A percentile compares a stretch with the other conserved stretches of the same genome.
These are phyloP conservation scores for Pythium rhizo-oryzae DNA, from an alignment of 352 stramenopile species.

Conservation along the genomic window DNA sequence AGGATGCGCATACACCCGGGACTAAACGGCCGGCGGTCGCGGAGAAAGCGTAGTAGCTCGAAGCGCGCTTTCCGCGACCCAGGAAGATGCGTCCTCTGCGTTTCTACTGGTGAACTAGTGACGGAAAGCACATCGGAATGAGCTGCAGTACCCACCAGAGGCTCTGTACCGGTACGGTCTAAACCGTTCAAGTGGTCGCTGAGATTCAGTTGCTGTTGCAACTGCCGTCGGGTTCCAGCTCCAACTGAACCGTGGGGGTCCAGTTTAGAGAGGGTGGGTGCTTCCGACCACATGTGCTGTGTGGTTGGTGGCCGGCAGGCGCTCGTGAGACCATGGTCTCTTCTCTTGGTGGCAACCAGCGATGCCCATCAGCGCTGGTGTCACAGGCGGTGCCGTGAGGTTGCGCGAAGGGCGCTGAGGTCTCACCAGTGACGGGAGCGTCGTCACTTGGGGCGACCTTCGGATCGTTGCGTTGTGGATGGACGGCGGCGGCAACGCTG, in stretches of 20 bases:
- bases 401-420: conserved; percentile 13
- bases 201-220: background rate
- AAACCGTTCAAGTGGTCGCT: too few species aligned
- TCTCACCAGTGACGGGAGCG: conserved; percentile 13
- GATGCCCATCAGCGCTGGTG: background rate
- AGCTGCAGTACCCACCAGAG: too few species aligned
- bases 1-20: conserved; percentile 10
- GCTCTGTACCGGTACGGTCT: too few species aligned
- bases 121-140: too few species aligned
- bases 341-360: background rate
- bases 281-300: background rate
- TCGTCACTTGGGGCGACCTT: conserved; percentile 20
- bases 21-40: background rate
- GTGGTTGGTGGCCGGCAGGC: too few species aligned
- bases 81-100: too few species aligned
- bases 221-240: background rate
- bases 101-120: too few species aligned
- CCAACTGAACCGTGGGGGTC: background rate
- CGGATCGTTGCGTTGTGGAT: conserved; percentile 1
- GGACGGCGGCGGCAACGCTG: too few species aligned
- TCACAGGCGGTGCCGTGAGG: background rate
- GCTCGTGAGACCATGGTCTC: too few species aligned
- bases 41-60: too few species aligned
- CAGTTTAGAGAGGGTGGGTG: background rate
- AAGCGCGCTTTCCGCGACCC: too few species aligned